Conservation (phyloP, 495 filamentous ascomycete genomes). For the Penicillium simplicissimum region DNA sequence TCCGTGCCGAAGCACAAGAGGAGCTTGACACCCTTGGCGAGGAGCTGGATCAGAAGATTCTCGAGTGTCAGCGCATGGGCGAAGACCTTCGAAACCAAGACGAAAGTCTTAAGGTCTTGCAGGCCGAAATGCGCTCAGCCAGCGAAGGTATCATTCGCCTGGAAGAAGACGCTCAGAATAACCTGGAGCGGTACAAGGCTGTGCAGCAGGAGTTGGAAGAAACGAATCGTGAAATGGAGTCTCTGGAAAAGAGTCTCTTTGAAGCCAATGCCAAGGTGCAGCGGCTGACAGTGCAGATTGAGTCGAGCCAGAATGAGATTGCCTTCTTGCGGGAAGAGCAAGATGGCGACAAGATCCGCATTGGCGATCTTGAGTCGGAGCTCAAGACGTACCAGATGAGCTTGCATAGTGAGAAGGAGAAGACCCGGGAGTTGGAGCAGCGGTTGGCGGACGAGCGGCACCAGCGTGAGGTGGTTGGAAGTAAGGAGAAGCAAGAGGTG, state of each 20-base stretch:
- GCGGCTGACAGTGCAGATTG: constrained; percentile 82
- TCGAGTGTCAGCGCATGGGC: constrained; percentile 72
- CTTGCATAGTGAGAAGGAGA: constrained; percentile 79
- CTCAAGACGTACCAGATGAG: constrained; percentile 71
- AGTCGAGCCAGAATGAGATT: constrained; percentile 91
- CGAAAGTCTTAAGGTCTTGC: constrained; percentile 81
- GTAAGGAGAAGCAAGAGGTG: constrained; percentile 84
- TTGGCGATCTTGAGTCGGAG: constrained; percentile 83
- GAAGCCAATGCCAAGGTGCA: constrained; percentile 84
- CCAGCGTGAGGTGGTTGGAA: constrained; percentile 83
- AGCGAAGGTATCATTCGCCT: constrained; percentile 80
- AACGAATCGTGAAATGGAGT: constrained; percentile 74
- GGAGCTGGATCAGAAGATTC: constrained; percentile 68
- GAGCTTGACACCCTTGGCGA: constrained; percentile 82
- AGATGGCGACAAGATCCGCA: constrained; percentile 96
- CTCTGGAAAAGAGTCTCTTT: constrained; percentile 69
- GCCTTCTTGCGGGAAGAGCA: constrained; percentile 95
- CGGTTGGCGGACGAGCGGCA: constrained; percentile 75
- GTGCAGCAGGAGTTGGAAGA: constrained; percentile 74
- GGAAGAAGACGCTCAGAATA: constrained; percentile 79
- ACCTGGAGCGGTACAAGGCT: constrained; percentile 66
- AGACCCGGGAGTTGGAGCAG: constrained; percentile 73
- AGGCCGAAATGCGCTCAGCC: constrained; percentile 87
- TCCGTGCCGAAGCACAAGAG: constrained; percentile 77
- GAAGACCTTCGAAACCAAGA: constrained; percentile 52